Base-by-base conservation (phyloP, 345 rosid species). In the Iberis pinnata region DNA sequence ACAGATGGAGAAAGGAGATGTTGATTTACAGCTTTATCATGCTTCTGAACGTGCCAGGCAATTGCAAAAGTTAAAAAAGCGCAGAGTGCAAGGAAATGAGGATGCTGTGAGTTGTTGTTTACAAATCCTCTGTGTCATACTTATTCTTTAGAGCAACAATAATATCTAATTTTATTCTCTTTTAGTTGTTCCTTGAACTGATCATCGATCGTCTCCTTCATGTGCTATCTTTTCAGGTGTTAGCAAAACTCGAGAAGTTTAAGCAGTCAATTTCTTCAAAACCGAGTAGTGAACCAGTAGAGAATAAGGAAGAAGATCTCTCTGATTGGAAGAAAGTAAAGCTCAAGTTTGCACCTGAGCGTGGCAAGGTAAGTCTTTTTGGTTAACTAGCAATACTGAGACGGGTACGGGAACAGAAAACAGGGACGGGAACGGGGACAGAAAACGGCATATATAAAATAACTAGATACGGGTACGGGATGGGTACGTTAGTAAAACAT, bases 41-140 rank as follows among this genome's bases (percentile, higher is more conserved):
- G 81, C 77, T 59, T 76, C 88, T 61, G 98, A 92, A 65, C 76
- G 83, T 19, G 83, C 88, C 64, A 85, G 98, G 54, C 78, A 80
- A 43, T 44, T 88, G 71, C 80, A 71, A 44, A 92, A 92, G 67
- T 86, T 88, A 73, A 92, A 83, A 77, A 92, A 81, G 65, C 90
- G 95, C 63, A 74, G 94, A 69, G 77, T 76, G 65, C 83, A 74
- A 80, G 93, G 97, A 40, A 90, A 89, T 25, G 98, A 92, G 68
- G 97, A 85, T 69, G 97, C 83, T 26, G 98, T 92, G 61, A 59
- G 85, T 68, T 55, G 85, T 68, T 55, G 43, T 57, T 45, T 51
- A 47, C 43, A 22, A 18, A 44, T n/a, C n/a, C n/a, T n/a, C 33
- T 61, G 41, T 22, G 50, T 19, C 38, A 52, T 53, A 43, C 50